A percentile compares a stretch with the other conserved stretches of the same genome.
These are phyloP conservation scores for Hymenoscyphus salicellus DNA, from an alignment of 2,329 filamentous ascomycete species.

Conservation along the genomic window DNA sequence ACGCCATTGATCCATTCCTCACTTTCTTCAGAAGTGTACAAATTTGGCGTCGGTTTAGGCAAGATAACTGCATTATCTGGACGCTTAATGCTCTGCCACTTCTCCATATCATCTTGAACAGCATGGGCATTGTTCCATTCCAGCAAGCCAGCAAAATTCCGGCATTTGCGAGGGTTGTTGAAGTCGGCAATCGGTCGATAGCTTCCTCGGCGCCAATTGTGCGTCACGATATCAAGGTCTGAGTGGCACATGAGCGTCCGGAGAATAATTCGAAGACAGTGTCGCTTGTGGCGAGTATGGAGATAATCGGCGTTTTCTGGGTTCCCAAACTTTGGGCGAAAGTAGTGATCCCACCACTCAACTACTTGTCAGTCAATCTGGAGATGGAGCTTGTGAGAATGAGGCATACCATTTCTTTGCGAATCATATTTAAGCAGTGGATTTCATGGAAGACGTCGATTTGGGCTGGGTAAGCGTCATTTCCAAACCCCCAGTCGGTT, in stretches of 20 bases:
- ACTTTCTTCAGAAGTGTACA: constrained; percentile 11
- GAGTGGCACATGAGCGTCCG: constrained; percentile 28
- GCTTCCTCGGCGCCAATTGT: constrained; percentile 29
- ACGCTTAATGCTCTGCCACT: constrained; percentile 7
- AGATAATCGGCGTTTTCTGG: constrained; percentile 11
- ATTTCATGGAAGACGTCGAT: constrained; percentile 37
- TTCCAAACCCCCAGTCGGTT: constrained; percentile 33
- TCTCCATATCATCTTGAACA: constrained; percentile 6
- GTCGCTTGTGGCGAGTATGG: constrained; percentile 5
- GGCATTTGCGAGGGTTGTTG: constrained; percentile 8
- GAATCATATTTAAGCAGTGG: constrained; percentile 36
- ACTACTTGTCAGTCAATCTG: neutral
- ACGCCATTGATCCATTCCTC: constrained; percentile 9
- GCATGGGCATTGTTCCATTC: constrained; percentile 10
- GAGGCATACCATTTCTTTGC: constrained; percentile 29
- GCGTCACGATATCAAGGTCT: constrained; percentile 35
- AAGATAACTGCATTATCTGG: constrained; percentile 9
- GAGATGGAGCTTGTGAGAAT: constrained; percentile 20
- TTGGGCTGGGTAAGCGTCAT: constrained; percentile 36
- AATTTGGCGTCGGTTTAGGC: constrained; percentile 6
- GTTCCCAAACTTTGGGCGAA: constrained; percentile 6
- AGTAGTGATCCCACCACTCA: constrained; percentile 10
- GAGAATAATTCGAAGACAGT: constrained; percentile 11
- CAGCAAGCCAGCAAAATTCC: constrained; percentile 9
- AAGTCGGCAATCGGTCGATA: constrained; percentile 9